Percentiles rank a stretch among this genome's conserved stretches.
Conservation (phyloP, 345 rosid species). For the Populus nigra region DNA sequence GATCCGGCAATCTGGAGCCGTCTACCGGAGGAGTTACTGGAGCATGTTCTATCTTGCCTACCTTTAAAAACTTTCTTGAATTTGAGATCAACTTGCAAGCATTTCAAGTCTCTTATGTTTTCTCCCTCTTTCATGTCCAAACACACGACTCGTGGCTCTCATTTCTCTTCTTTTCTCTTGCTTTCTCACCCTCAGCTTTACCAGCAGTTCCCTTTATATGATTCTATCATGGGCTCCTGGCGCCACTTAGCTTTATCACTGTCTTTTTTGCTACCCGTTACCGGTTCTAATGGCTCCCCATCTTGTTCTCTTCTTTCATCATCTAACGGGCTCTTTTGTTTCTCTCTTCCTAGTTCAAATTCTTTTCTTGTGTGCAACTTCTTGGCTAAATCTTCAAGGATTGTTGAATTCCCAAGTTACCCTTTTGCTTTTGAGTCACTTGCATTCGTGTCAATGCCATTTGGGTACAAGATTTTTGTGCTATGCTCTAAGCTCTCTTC, state of each 20-base stretch:
- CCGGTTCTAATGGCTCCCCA: slow-evolving; percentile 11
- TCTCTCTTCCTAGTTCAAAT: slow-evolving; percentile 45
- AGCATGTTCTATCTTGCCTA: slow-evolving; percentile 51
- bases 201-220: slow-evolving; percentile 52
- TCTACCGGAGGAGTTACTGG: slow-evolving; percentile 66
- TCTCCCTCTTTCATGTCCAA: slow-evolving; percentile 60
- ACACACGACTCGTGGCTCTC: slow-evolving; percentile 34
- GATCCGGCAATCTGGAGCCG: slow-evolving; percentile 79
- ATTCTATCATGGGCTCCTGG: slow-evolving; percentile 54
- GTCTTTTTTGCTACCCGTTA: slow-evolving; percentile 28
- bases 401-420: slow-evolving; percentile 52
- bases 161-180: slow-evolving; percentile 62
- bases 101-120: slow-evolving; percentile 50
- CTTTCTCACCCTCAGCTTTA: slow-evolving; percentile 71
- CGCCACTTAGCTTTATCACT: slow-evolving; percentile 43
- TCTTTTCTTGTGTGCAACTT: slow-evolving; percentile 66
- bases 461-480: slow-evolving; percentile 59
- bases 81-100: slow-evolving; percentile 64
- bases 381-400: slow-evolving; percentile 54
- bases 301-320: slow-evolving; percentile 49
- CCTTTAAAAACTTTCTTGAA: slow-evolving; percentile 56
- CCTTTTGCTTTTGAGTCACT: slow-evolving; percentile 66
- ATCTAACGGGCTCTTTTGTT: slow-evolving; percentile 68
- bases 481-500: slow-evolving; percentile 42
- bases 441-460: slow-evolving; percentile 48